Base-by-base conservation (phyloP, 371 early-diverging fungal species). In the Coemansia sp. region DNA sequence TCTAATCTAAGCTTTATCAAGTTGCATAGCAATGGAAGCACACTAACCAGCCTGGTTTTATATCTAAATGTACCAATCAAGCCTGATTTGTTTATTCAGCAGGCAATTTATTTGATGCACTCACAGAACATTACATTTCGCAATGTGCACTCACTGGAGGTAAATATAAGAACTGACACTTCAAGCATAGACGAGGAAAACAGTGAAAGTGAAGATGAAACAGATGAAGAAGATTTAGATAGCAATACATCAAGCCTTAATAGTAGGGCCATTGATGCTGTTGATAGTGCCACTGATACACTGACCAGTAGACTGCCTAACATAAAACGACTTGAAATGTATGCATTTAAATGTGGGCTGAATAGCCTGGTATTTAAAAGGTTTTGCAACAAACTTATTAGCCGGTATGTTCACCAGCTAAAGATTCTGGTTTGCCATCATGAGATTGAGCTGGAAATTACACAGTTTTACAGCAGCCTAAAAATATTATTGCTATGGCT, bases 1-100 rank as follows among this genome's bases (percentile, higher is more conserved):
- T 49, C 50, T 11, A 49, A n/a, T 7, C 31, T 49, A 26, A 30
- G 50, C 32, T 49, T 49, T 49, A 49, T 49, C n/a, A 49, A 49
- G 50, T 26, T 49, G 20, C 31, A 20, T 20, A 30, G 31, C 50
- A 9, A 30, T 11, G 30, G 30, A 11, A 30, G 26, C 26, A 13
- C 20, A 30, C 30, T 49, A 5, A n/a, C n/a, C 31, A 49, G 50
- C 31, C 11, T 49, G 50, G 31, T 49, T 3, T 8, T 49, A 20
- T 13, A 7, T 13, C 50, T 20, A 30, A 31, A 11, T n/a, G 50
- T 31, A 13, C 30, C 50, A 49, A 30, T 49, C 10, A 13, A 49
- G 13, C 20, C 31, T 11, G 26, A 26, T 2, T 4, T 9, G 31
- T 49, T 49, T 49, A 20, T 49, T 30, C 50, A 49, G 30, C 50